Conservation (phyloP, 768 basidiomycete species). For the Roridomyces roridus region DNA sequence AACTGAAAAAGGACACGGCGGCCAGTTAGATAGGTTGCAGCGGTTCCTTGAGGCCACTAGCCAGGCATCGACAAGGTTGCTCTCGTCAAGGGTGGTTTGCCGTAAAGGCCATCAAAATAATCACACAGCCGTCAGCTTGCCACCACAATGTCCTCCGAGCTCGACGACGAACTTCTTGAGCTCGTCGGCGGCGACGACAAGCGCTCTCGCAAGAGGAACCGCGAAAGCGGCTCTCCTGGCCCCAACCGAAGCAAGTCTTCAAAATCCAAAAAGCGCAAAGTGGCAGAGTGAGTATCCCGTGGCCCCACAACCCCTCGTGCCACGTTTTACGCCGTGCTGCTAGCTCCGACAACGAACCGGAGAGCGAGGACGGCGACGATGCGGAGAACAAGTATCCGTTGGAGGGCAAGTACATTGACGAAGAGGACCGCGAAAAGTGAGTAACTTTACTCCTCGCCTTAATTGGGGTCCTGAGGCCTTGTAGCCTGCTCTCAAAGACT, state of each 20-base stretch:
- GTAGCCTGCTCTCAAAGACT: conserved; percentile 76
- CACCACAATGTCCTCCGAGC: conserved; percentile 21
- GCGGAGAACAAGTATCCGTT: conserved; percentile 77
- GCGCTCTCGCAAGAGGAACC: conserved; percentile 60
- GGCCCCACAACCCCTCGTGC: conserved; percentile 9
- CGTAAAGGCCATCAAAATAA: no score
- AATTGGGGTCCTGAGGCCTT: conserved; percentile 28
- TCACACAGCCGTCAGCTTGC: no score
- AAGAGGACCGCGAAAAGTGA: conserved; percentile 82
- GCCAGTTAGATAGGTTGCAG: no score
- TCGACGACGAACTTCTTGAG: conserved; percentile 80
- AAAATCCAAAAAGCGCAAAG: conserved; percentile 67
- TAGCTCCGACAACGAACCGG: conserved; percentile 51
- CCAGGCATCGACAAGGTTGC: no score
- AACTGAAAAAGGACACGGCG: no score
- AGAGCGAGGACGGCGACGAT: conserved; percentile 60
- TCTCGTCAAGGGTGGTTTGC: no score
- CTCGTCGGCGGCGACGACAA: conserved; percentile 72
- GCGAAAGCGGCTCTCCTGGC: conserved; percentile 40
- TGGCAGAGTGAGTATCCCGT: conserved; percentile 60
- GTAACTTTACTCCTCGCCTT: conserved; percentile 38
- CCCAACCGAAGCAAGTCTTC: conserved; percentile 34
- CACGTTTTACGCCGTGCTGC: conserved; percentile 15
- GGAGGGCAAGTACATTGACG: conserved; percentile 90
- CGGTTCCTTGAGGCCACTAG: no score